These are phyloP conservation scores for Dactylellina leptospora DNA, from an alignment of 2,329 filamentous ascomycete genomes.

Conservation along the genomic window DNA sequence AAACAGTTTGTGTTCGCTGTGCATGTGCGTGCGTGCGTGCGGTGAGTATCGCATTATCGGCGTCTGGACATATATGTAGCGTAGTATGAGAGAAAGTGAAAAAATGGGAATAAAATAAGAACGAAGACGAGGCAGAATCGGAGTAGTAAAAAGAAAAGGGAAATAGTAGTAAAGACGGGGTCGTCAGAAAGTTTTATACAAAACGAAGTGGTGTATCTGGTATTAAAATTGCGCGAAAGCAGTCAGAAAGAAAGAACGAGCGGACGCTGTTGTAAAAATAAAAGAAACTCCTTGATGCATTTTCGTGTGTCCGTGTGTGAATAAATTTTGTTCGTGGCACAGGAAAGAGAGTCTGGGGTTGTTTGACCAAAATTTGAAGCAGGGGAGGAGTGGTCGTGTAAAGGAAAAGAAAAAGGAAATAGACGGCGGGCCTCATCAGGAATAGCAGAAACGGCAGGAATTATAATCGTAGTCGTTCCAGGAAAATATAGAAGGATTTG, in stretches of 20 bases:
- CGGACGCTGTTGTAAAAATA: constrained; percentile 32
- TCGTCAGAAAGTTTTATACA: constrained; percentile 53
- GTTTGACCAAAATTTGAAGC: constrained; percentile 23
- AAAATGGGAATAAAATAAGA: not conserved
- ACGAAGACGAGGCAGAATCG: not conserved
- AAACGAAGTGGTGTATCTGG: constrained; percentile 52
- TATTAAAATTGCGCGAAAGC: constrained; percentile 46
- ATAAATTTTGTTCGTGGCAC: constrained; percentile 45
- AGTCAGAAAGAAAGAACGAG: constrained; percentile 37
- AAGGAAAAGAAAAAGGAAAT: no score
- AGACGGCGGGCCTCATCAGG: constrained; percentile 50
- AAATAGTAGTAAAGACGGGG: constrained; percentile 5
- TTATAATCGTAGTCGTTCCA: constrained; percentile 45
- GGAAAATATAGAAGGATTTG: constrained; percentile 20
- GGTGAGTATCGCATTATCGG: constrained; percentile 51
- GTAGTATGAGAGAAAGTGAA: no score
- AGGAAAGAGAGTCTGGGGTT: constrained; percentile 46
- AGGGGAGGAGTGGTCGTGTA: constrained; percentile 24
- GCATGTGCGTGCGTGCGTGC: constrained; percentile 10
- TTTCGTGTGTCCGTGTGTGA: constrained; percentile 47
- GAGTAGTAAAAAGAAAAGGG: constrained; percentile 18
- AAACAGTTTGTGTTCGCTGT: constrained; percentile 42
- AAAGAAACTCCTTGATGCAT: constrained; percentile 54
- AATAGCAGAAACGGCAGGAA: constrained; percentile 45
- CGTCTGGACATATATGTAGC: constrained; percentile 52